These are phyloP conservation scores for Porcisia hertigi DNA, from an alignment of 208 protist species.

Conservation along the genomic window DNA sequence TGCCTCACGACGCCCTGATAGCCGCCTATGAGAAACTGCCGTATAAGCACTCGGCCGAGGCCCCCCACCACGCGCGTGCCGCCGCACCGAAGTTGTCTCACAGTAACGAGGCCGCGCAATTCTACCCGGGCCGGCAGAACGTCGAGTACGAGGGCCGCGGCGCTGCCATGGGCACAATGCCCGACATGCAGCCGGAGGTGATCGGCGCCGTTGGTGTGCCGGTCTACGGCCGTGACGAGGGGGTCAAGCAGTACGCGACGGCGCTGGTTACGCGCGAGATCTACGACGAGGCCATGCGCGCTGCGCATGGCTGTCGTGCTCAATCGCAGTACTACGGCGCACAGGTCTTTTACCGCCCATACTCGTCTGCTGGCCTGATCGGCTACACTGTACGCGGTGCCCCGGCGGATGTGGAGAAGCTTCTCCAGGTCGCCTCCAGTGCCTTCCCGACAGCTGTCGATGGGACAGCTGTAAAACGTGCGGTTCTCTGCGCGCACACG, in stretches of 20 bases:
- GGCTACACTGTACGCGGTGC: slow-evolving; percentile 72
- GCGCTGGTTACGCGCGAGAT: slow-evolving; percentile 72
- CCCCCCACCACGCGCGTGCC: slow-evolving; percentile 63
- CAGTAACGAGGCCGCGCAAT: slow-evolving; percentile 72
- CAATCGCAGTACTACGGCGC: slow-evolving; percentile 45
- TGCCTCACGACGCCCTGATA: slow-evolving; percentile 75
- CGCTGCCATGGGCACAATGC: slow-evolving; percentile 76
- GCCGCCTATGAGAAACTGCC: slow-evolving; percentile 80
- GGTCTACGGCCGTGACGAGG: slow-evolving; percentile 59
- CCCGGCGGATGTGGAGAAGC: slow-evolving; percentile 39
- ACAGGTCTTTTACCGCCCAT: slow-evolving; percentile 80
- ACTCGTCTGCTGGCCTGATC: slow-evolving; percentile 72
- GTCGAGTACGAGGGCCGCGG: slow-evolving; percentile 71
- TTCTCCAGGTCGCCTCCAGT: slow-evolving; percentile 37
- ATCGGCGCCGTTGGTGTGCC: slow-evolving; percentile 73
- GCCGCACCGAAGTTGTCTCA: slow-evolving; percentile 37
- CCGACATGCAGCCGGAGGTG: slow-evolving; percentile 81
- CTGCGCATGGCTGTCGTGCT: slow-evolving; percentile 20
- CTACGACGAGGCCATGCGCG: slow-evolving; percentile 46
- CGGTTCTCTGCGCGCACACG: slow-evolving; percentile 44
- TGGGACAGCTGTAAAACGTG: slow-evolving; percentile 33
- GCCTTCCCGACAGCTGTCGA: slow-evolving; percentile 48
- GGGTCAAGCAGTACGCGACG: slow-evolving; percentile 51
- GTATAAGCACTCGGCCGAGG: slow-evolving; percentile 72
- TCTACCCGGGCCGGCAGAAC: slow-evolving; percentile 61